Evolutionary conservation across 495 filamentous ascomycete genomes (phyloP), one percentile per base, ranked within the genome.

Genomic region (Pseudevernia furfuracea): DNA sequence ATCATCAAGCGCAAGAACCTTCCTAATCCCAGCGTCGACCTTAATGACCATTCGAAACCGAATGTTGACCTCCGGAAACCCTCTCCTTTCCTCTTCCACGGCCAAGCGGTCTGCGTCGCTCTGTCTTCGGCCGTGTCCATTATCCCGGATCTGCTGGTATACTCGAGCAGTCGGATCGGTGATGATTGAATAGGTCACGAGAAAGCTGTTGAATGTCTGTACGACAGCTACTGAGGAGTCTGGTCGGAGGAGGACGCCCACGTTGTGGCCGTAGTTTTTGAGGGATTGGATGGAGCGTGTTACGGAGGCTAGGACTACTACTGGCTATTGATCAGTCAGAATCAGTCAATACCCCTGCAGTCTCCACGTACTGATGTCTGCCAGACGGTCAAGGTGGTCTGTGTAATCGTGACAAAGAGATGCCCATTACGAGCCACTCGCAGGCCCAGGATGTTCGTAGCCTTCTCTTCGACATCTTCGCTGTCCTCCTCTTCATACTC

Each of bases 1-100:
- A 39, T 94, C 89, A 68, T 97, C 95, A 44, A 97, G 80, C 4
- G 95, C 93, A 57, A 97, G 74, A n/a, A 88, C 91, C 68, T 81
- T 84, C 38, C 85, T 85, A 66, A 99, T 96, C 2, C 95, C 95
- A 12, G 95, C 95, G 74, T 99, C 94, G 28, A 99, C 90, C 75
- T 95, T 95, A 64, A 99, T 97, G 30, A 95, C 92, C 91, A 97
- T 97, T 59, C 94, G 83, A 76, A 99, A 97, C 25, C 90, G 85
- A 53, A 97, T 80, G 66, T 85, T 97, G 56, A 94, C 85, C 73
- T 97, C 93, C 52, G 83, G 83, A 25, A 96, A 87, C 2, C 89
- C 89, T 61, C 82, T 85, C n/a, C 87, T 86, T 72, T 96, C 80
- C 69, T 85, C 81, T 34, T 79, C 79, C 4, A 78, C 76, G 15